Conservation (phyloP, 768 basidiomycete genomes). For the Lactifluus hygrophoroides region DNA sequence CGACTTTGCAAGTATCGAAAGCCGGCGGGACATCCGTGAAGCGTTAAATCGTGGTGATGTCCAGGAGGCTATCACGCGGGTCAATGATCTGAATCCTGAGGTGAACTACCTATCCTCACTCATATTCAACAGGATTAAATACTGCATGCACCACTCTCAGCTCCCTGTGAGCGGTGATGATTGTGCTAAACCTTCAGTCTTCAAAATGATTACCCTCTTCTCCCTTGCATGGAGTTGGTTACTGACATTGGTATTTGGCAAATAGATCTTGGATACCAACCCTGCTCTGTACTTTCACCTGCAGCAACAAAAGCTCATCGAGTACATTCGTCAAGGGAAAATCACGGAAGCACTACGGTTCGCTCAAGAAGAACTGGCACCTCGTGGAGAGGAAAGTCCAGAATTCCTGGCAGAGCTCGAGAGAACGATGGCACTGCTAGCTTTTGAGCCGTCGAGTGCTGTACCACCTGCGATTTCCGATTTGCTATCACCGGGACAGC, state of each 20-base stretch:
- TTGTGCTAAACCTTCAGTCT: constrained; percentile 84
- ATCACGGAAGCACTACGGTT: constrained; percentile 78
- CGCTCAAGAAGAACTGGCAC: constrained; percentile 90
- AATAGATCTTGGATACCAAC: constrained; percentile 93
- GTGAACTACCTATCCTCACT: constrained; percentile 41
- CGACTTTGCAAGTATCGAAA: constrained; percentile 89
- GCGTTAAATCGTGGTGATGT: constrained; percentile 92
- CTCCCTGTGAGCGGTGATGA: constrained; percentile 77
- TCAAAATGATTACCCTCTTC: constrained; percentile 60
- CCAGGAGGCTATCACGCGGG: constrained; percentile 88
- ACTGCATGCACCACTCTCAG: constrained; percentile 99
- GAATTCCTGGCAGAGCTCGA: constrained; percentile 91
- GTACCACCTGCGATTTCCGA: constrained; percentile 65
- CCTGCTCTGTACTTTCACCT: constrained; percentile 90
- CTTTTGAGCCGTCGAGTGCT: constrained; percentile 57
- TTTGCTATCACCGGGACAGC: constrained; percentile 75
- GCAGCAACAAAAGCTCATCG: constrained; percentile 93
- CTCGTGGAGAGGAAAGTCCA: constrained; percentile 89
- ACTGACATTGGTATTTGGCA: constrained; percentile 20
- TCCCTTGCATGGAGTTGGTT: constrained; percentile 3
- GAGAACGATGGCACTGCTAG: constrained; percentile 88
- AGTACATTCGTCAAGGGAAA: constrained; percentile 78
- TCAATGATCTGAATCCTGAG: constrained; percentile 96
- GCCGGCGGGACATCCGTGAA: constrained; percentile 88
- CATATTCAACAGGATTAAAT: constrained; percentile 60